phyloP scores from a whole-genome alignment of 305 asterid genomes.

The Fraxinus sp. region DNA sequence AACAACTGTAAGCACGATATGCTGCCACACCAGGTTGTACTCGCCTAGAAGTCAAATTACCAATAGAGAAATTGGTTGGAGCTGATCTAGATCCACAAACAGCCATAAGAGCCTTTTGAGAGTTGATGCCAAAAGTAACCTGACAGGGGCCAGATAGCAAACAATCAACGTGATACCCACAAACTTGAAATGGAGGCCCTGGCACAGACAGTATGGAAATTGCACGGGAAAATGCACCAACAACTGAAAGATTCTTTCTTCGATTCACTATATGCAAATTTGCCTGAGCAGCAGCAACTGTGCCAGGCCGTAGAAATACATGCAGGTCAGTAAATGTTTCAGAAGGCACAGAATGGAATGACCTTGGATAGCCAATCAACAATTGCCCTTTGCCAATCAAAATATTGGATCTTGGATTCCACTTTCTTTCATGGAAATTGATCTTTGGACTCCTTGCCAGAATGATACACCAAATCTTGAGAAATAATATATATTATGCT shows the following conservation, averaged over 20 bases:
- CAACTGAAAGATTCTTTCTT: slow-evolving; percentile 60
- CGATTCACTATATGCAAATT: slow-evolving; percentile 53
- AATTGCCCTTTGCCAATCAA: slow-evolving; percentile 54
- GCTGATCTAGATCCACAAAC: slow-evolving; percentile 43
- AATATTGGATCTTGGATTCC: slow-evolving; percentile 43
- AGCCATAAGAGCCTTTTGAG: slow-evolving; percentile 54
- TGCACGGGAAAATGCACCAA: slow-evolving; percentile 72
- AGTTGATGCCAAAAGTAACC: slow-evolving; percentile 29
- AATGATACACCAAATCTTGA: slow-evolving; percentile 50
- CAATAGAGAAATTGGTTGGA: slow-evolving; percentile 31
- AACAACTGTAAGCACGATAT: slow-evolving; percentile 38
- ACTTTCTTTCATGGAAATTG: slow-evolving; percentile 46
- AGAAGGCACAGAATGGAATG: slow-evolving; percentile 34
- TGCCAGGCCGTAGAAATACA: slow-evolving; percentile 56
- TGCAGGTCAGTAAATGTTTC: slow-evolving; percentile 39
- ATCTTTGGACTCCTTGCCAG: slow-evolving; percentile 52
- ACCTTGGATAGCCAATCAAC: slow-evolving; percentile 44
- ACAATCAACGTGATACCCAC: slow-evolving; percentile 63
- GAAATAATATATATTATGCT: slow-evolving; percentile 40
- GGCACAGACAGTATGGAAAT: slow-evolving; percentile 71
- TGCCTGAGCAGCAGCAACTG: slow-evolving; percentile 70
- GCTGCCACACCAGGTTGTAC: slow-evolving; percentile 40
- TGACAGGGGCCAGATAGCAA: slow-evolving; percentile 42
- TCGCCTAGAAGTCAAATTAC: slow-evolving; percentile 35
- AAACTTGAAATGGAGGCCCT: slow-evolving; percentile 68